Base-by-base conservation (phyloP, 169 alveolate genomes). In the Eimeria brunetti region DNA sequence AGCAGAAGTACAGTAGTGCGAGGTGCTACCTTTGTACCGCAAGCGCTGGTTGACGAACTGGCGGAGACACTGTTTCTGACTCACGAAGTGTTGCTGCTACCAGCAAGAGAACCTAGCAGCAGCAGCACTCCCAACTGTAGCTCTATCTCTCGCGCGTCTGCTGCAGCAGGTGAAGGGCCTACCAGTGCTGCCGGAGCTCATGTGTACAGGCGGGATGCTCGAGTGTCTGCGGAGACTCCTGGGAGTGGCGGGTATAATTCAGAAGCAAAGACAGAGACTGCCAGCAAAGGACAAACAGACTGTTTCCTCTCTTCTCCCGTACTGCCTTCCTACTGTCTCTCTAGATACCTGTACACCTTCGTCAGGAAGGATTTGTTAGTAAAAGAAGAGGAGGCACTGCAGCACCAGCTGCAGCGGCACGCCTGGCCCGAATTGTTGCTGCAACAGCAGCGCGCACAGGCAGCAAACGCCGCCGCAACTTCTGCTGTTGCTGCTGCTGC, bases 31-130 rank as follows among this genome's bases (percentile, higher is more conserved):
- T 75, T 14, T 30, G 20, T 75, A 18, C 85, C 85, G 22, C 85
- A 75, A n/a, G 85, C 85, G n/a, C n/a, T 38, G n/a, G 85, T 75
- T 14, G 85, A 75, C 7, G 85, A 75, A 56, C 85, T 75, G 85
- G 49, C 85, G 22, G 85, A 75, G 33, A 56, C 85, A 14, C 33
- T 75, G 85, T 75, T 75, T 75, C 85, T 75, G 85, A 75, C 85
- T 1, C 85, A 75, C 58, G 85, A 75, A 56, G 85, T 75, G 53
- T 56, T 75, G 49, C 24, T 75, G 85, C 30, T 75, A 30, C 85
- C 85, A 75, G 78, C 44, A 6, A 16, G 9, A 24, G 85, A 30
- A 75, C n/a, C 85, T 9, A 11, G 58, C 46, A 9, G 38, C 53
- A 24, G 14, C 24, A 9, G 36, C 56, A 75, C 85, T 14, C 18